A percentile compares a stretch with the other conserved stretches of the same genome.
These are phyloP conservation scores for Stentor roeselii DNA, from an alignment of 73 alveolate genomes.

Conservation along the genomic window DNA sequence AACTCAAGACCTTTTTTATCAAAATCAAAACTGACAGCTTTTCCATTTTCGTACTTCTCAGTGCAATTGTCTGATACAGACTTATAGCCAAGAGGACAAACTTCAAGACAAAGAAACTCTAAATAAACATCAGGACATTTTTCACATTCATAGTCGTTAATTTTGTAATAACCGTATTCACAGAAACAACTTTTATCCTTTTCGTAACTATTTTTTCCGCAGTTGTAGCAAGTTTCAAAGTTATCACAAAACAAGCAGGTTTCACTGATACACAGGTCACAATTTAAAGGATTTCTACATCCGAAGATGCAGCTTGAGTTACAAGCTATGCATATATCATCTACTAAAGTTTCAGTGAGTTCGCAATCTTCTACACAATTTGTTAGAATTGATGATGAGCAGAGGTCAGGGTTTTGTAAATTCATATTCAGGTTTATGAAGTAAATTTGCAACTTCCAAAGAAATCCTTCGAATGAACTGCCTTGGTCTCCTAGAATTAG, in stretches of 20 bases:
- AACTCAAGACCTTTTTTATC: not conserved
- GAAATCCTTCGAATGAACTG: not conserved
- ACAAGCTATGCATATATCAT: not conserved
- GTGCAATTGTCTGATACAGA: not conserved
- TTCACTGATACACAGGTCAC: not conserved
- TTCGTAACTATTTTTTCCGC: not conserved
- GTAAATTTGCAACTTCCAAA: not conserved
- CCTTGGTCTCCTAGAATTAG: not conserved
- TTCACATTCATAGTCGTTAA: too few species aligned
- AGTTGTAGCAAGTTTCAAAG: not conserved
- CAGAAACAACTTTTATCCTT: not conserved
- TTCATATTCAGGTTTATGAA: too few species aligned
- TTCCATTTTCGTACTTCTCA: not conserved
- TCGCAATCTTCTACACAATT: not conserved
- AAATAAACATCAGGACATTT: not conserved
- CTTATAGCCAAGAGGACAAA: not conserved
- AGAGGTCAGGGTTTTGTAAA: not conserved
- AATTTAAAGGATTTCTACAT: not conserved
- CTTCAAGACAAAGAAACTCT: not conserved
- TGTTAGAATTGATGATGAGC: not conserved
- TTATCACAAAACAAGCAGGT: not conserved
- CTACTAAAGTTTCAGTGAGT: not conserved
- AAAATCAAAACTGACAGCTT: not conserved
- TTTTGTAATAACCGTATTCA: not conserved
- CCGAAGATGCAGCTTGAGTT: not conserved